A percentile compares a stretch with the other conserved stretches of the same genome.
These are phyloP conservation scores for Penicillium sp. DNA, from an alignment of 2,329 filamentous ascomycete species.

Conservation along the genomic window DNA sequence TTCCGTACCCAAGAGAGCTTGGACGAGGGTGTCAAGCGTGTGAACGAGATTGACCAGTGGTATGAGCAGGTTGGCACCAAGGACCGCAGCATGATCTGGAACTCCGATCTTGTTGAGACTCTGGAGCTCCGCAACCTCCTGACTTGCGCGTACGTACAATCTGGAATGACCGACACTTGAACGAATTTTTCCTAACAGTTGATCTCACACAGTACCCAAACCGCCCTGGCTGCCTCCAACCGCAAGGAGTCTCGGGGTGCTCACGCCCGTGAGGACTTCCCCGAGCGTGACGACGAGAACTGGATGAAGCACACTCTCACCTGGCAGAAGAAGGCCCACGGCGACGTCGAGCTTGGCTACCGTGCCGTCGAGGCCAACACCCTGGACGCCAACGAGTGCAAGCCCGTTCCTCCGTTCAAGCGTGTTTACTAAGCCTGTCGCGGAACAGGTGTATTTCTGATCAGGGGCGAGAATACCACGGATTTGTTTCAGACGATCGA, in stretches of 20 bases:
- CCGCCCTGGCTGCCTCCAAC: slow-evolving; percentile 84
- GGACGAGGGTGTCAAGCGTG: slow-evolving; percentile 88
- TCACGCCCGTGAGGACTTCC: slow-evolving; percentile 95
- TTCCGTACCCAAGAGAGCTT: slow-evolving; percentile 94
- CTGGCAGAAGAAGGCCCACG: slow-evolving; percentile 92
- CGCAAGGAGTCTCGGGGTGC: slow-evolving; percentile 97
- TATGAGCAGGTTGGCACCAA: slow-evolving; percentile 89
- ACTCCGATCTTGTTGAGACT: slow-evolving; percentile 94
- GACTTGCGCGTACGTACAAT: slow-evolving; percentile 81
- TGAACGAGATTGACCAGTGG: slow-evolving; percentile 77
- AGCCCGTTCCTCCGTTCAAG: slow-evolving; percentile 95
- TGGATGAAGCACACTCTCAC: slow-evolving; percentile 99
- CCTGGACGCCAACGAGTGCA: slow-evolving; percentile 94
- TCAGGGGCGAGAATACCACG: slow-evolving; percentile 18
- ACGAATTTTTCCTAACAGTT: slow-evolving; percentile 9
- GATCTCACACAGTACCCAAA: slow-evolving; percentile 68
- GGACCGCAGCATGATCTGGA: slow-evolving; percentile 99
- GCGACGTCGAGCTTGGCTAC: slow-evolving; percentile 83
- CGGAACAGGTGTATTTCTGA: neutral
- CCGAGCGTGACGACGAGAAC: slow-evolving; percentile 89
- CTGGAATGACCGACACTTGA: neutral
- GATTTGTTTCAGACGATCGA: slow-evolving; percentile 22
- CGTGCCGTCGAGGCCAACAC: slow-evolving; percentile 79
- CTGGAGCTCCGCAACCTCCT: slow-evolving; percentile 93
- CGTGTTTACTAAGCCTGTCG: slow-evolving; percentile 49